A percentile compares a stretch with the other conserved stretches of the same genome.
Evolutionary conservation across 2,329 filamentous ascomycete species (phyloP).

Genomic region (Ophiostoma fasciatum): DNA sequence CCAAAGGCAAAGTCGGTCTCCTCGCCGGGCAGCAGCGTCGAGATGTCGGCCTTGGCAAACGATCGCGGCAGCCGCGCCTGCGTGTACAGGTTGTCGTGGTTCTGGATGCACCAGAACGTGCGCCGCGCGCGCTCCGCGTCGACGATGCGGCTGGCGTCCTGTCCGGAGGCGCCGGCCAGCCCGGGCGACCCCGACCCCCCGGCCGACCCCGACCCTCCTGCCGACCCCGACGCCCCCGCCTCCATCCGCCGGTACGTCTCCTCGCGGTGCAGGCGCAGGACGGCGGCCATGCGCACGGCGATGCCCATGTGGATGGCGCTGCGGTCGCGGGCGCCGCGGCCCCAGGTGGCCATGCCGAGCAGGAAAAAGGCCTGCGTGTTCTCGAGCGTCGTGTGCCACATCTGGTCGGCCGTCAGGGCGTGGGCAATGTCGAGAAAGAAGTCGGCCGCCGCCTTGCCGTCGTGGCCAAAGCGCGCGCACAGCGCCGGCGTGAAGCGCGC

Average conservation of each 20-base stretch:
- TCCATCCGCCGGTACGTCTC: conserved; percentile 33
- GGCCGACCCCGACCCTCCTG: no score
- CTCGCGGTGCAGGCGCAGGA: conserved; percentile 39
- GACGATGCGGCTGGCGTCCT: conserved; percentile 30
- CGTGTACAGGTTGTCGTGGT: conserved; percentile 41
- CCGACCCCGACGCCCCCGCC: no score
- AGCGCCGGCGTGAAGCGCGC: conserved; percentile 37
- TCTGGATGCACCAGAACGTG: conserved; percentile 42
- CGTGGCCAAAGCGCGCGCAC: conserved; percentile 29
- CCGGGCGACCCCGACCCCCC: no score
- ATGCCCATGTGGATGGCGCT: conserved; percentile 29
- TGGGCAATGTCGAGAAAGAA: conserved; percentile 19
- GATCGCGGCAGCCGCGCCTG: conserved; percentile 35
- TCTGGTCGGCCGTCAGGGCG: conserved; percentile 22
- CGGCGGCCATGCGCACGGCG: conserved; percentile 36
- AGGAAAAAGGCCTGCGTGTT: conserved; percentile 35
- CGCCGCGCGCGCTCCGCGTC: conserved; percentile 38
- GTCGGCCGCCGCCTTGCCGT: conserved; percentile 20
- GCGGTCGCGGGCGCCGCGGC: conserved; percentile 34
- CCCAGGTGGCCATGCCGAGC: conserved; percentile 42
- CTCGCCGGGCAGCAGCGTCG: conserved; percentile 35
- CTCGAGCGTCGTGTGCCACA: conserved; percentile 37
- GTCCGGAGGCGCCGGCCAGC: conserved; percentile 21
- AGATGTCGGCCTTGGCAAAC: conserved; percentile 36
- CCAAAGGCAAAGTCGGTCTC: conserved; percentile 36